Evolutionary conservation across 1,284 basidiomycete genomes (phyloP), one percentile per base, ranked within the genome.

Genomic region (Ceratobasidium theobromae): DNA sequence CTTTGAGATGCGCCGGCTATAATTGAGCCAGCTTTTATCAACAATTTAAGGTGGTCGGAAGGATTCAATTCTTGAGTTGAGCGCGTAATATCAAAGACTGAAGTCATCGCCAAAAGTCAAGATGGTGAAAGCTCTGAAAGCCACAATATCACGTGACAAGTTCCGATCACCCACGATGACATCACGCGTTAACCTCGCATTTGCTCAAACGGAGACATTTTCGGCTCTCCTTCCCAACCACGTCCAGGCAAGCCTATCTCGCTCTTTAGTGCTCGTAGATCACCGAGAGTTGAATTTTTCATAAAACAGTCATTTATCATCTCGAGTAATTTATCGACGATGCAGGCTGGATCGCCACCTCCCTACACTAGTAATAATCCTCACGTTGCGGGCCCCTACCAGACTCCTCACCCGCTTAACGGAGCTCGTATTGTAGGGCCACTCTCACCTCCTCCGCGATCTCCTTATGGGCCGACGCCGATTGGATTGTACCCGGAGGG

Each of bases 341-440:
- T 62, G 58, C 28, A 62, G 25, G 40, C 33, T 25, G 58, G 48
- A 35, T 27, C 45, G 30, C 58, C 58, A 40, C 58, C 58, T n/a
- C 58, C 58, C 5, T 62, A 62, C 28, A 23, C 38, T 9, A 23
- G 18, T 6, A 48, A 51, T 25, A 33, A 32, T 8, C 45, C 45
- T 27, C 30, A 23, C 38, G 21, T 2, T 23, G 14, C 43, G 23
- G 58, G 16, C 11, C 58, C 58, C 4, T 62, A 62, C 23, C 58
- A 45, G 3, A 45, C 58, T 4, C 58, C 58, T 32, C 58, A 62
- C 21, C 58, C 58, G 23, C 51, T 62, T 48, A 62, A 62, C 21
- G 58, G 58, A 23, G 49, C 58, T 14, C 58, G 51, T 23, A 8
- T 48, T 32, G 32, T 33, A 14, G 58, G 58, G 1, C 58, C 58